Evolutionary conservation across 2,329 filamentous ascomycete genomes (phyloP), one percentile per base, ranked within the genome.

Genomic region (Curvularia hawaiiensis): DNA sequence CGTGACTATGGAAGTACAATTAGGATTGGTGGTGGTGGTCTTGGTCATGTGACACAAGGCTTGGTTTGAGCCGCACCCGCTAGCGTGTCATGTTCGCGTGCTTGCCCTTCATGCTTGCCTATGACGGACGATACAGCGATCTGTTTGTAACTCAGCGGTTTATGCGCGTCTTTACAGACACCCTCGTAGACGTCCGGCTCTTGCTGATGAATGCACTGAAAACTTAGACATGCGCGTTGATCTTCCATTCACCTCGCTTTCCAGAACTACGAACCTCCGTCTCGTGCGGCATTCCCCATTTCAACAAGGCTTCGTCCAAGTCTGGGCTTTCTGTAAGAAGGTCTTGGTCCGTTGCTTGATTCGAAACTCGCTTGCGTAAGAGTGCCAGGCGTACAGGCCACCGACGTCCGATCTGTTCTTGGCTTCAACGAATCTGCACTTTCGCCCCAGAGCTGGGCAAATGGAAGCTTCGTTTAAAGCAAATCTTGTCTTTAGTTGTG

Each of bases 41-140:
- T 16, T 24, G 20, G 40, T 43, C 40, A 44, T 44, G 41, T 44
- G 41, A 28, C 24, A 14, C 22, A 10, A 8, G 28, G 18, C 8
- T 44, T 16, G 41, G 30, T 22, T n/a, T 44, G 45, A 53, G 43
- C 35, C 30, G 44, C 38, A n/a, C 20, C 30, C 1, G 24, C 31
- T 44, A 44, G 54, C 50, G 54, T 38, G 50, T 53, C 38, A 26
- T 31, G 33, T 41, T 49, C 44, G 50, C 43, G 44, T 53, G 11
- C 5, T n/a, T 38, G 16, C 6, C 16, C n/a, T 38, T 38, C 35
- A 9, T 38, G 14, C 33, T 35, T 16, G 33, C 33, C 35, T 16
- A 9, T 18, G 6, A 9, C 14, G 3, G 12, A 35, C 4, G 5
- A 7, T 35, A 14, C 33, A 16, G 14, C 14, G n/a, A 5, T 16